Evolutionary conservation across 768 basidiomycete species (phyloP), one percentile per base, ranked within the genome.

Genomic region (Trametes cingulata): DNA sequence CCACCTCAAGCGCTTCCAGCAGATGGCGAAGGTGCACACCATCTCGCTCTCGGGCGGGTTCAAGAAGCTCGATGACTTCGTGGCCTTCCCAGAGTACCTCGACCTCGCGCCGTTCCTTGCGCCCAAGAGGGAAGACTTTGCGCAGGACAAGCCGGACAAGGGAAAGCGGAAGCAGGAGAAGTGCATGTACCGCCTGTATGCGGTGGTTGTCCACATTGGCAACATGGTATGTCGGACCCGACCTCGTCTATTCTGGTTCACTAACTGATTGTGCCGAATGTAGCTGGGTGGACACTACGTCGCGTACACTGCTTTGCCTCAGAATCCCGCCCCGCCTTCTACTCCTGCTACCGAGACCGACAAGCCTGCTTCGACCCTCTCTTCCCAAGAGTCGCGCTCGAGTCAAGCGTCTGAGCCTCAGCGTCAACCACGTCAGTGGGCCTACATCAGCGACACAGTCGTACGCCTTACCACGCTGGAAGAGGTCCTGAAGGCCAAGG

Each of bases 1-100:
- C 60, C 95, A 98, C 67, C 82, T 97, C 50, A 98, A 98, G 76
- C 84, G 95, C 46, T 98, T 98, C 75, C 93, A 96, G 74, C 94
- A 96, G 69, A 80, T 87, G 8, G 77, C 79, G 40, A 89, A 87
- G 74, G 79, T 80, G 52, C 79, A 83, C 5, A 73, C 84, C 57
- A 74, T 87, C 58, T 83, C 85, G 17, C 85, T 87, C 66, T 83
- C 87, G 37, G 82, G 82, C 46, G 85, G 86, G 19, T 90, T 90
- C 73, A 92, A 91, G 79, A 95, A 95, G 75, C 74, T 96, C 55
- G 95, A 98, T 65, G 93, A 96, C 68, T 94, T 85, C 63, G 85
- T 97, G 24, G 82, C 90, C 45, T 98, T 97, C 74, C 95, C 95
- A 0, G 91, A 94, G 71, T 78, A 80, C 60, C 79, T 98, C 24